These are phyloP conservation scores for Massariosphaeria phaeospora DNA, from an alignment of 495 filamentous ascomycete species.

Conservation along the genomic window DNA sequence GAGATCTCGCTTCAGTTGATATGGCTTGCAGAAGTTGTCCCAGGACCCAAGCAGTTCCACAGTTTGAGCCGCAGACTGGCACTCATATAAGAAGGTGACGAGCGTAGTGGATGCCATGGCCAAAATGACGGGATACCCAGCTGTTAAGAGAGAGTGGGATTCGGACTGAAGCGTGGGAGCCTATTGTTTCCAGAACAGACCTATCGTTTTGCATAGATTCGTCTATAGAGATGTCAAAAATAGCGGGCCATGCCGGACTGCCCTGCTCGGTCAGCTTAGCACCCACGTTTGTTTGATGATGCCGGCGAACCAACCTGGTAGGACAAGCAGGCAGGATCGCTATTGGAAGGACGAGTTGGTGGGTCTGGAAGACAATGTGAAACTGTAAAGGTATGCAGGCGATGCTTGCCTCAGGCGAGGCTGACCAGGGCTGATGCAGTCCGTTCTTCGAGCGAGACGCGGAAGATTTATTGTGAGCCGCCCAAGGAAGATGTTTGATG, in stretches of 20 bases:
- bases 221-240: constrained; percentile 8
- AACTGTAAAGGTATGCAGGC: neutral
- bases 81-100: constrained; percentile 49
- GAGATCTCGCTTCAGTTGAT: constrained; percentile 72
- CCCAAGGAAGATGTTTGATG: constrained; percentile 2
- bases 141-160: constrained; percentile 10
- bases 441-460: neutral
- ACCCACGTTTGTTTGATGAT: constrained; percentile 17
- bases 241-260: constrained; percentile 4
- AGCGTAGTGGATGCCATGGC: constrained; percentile 39
- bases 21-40: constrained; percentile 79
- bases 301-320: constrained; percentile 3
- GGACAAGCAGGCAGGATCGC: neutral
- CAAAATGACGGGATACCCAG: constrained; percentile 2
- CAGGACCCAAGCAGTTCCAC: constrained; percentile 85
- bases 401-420: neutral
- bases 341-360: constrained; percentile 9
- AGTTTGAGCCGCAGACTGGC: constrained; percentile 59
- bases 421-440: constrained; percentile 6
- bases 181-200: neutral
- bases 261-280: neutral
- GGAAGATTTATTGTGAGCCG: neutral
- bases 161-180: neutral
- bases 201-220: constrained; percentile 17
- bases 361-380: constrained; percentile 1